phyloP scores from a whole-genome alignment of 108 stramenopile genomes.

The Halocafeteria seosinensis region DNA sequence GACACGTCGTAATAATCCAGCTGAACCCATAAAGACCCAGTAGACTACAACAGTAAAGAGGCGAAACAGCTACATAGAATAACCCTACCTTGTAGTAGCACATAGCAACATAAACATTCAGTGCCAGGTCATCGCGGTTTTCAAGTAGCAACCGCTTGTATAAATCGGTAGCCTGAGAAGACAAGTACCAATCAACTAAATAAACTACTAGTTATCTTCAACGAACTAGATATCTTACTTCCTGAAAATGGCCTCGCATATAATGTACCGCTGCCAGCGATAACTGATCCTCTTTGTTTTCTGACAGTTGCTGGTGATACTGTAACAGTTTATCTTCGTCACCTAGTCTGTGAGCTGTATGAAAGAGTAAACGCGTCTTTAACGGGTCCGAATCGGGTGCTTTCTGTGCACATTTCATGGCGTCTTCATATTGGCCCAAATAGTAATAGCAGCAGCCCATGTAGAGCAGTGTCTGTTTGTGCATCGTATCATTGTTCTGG shows the following conservation, averaged over 20 bases:
- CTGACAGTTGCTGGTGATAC: conserved; percentile 48
- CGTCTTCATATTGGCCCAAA: conserved; percentile 24
- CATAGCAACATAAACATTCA: conserved; percentile 67
- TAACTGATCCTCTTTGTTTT: conserved; percentile 54
- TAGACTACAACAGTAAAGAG: background rate
- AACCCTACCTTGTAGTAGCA: conserved; percentile 57
- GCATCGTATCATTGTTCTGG: conserved; percentile 3
- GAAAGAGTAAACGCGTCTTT: conserved; percentile 51
- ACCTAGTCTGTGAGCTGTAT: conserved; percentile 39
- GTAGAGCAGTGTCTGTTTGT: conserved; percentile 25
- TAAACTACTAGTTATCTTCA: no score
- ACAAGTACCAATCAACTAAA: no score
- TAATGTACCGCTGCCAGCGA: conserved; percentile 61
- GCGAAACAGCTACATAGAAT: no score
- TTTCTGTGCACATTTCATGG: conserved; percentile 11
- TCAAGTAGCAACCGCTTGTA: conserved; percentile 55
- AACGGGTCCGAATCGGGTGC: conserved; percentile 36
- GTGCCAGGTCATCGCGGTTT: conserved; percentile 50
- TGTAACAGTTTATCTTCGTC: conserved; percentile 54
- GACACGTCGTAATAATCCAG: conserved; percentile 55
- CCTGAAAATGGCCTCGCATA: conserved; percentile 52
- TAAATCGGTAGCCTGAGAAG: conserved; percentile 51
- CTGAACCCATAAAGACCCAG: background rate
- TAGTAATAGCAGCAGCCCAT: conserved; percentile 50
- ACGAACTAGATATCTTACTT: no score